Base-by-base conservation (phyloP, 1,284 basidiomycete species). In the Ganoderma lingzhi region DNA sequence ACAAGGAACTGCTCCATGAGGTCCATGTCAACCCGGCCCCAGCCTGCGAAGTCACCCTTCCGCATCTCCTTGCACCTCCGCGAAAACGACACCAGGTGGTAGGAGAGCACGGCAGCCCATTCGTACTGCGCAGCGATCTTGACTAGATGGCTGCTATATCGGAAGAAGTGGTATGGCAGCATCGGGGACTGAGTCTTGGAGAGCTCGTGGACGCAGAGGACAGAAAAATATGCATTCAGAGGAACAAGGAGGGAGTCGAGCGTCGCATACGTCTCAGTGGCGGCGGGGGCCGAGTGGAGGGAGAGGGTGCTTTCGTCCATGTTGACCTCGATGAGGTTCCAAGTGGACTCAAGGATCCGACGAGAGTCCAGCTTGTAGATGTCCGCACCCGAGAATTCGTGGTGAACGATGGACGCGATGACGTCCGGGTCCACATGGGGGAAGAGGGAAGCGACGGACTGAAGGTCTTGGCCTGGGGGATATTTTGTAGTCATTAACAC, bases 341-440 rank as follows among this genome's bases (percentile, higher is more conserved):
- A 78, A 65, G 76, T 74, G 32, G 77, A 75, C 64, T 80, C 78
- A 58, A 76, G 70, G 56, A 80, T 77, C 55, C 76, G 78, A 14
- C 76, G 75, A 15, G 78, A 78, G 70, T 82, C 80, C 58, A 80
- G 77, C 75, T 81, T 80, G 73, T 79, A 82, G 53, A 80, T 63
- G 63, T 78, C 77, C 39, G 73, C 72, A 39, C 76, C 77, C 23
- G 76, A 72, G 23, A 82, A 74, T 12, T 76, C 73, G 67, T 80
- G 79, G 28, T 71, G 69, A 60, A 81, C 73, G 64, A 81, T 78
- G 48, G 77, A 72, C 53, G 72, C 71, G 63, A 82, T 76, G 42
- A 75, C 73, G 64, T 78, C 78, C 63, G 76, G 69, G 64, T 81
- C 79, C 71, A 82, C 74, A 62, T 81, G 77, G 30, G 77, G 79